Evolutionary conservation across 805 yeast genomes (phyloP).

Genomic region (Metschnikowia colocasiae): DNA sequence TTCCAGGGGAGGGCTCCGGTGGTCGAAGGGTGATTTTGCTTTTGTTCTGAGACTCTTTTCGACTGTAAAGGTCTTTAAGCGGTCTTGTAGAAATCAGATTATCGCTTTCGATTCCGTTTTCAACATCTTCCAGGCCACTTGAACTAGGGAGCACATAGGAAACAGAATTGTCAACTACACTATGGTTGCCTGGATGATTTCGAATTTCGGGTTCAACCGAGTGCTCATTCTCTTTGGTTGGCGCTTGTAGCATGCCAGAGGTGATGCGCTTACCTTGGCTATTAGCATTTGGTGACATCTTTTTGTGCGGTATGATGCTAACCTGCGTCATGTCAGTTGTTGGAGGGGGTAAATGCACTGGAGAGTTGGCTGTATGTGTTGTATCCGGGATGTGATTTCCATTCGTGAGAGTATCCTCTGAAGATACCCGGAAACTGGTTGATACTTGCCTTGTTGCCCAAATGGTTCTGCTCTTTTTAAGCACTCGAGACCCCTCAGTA

Average conservation of each 20-base stretch:
- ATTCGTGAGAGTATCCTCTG: background rate
- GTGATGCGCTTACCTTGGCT: constrained; percentile 28
- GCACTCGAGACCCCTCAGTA: constrained; percentile 5
- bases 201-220: background rate
- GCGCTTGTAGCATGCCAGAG: constrained; percentile 40
- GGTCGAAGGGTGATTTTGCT: constrained; percentile 6
- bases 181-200: background rate
- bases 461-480: constrained; percentile 15
- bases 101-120: constrained; percentile 13
- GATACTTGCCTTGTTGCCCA: constrained; percentile 12
- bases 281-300: constrained; percentile 14
- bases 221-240: constrained; percentile 11
- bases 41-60: background rate
- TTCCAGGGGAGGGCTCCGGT: constrained; percentile 4
- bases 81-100: constrained; percentile 8
- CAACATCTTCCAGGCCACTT: constrained; percentile 10
- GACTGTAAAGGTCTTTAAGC: background rate
- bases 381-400: background rate
- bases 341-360: constrained; percentile 36
- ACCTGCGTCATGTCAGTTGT: constrained; percentile 9
- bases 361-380: constrained; percentile 8
- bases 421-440: constrained; percentile 3
- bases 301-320: constrained; percentile 30
- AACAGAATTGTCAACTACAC: background rate
- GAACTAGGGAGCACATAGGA: background rate